Evolutionary conservation across 306 rosid genomes (phyloP).

Genomic region (Macrotyloma uniflorum): DNA sequence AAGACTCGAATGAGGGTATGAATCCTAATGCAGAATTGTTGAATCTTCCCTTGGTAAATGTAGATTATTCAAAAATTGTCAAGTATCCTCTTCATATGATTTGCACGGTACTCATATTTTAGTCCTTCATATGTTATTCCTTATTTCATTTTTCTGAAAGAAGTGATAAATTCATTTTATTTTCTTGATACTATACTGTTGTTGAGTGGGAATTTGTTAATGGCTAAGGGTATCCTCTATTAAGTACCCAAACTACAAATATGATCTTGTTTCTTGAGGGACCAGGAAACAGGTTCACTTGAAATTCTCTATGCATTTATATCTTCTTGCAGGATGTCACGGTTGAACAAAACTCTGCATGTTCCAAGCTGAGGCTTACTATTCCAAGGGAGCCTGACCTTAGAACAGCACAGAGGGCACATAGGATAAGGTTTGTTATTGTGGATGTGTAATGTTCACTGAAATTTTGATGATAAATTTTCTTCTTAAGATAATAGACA

Average conservation of each 20-base stretch:
- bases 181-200: background rate
- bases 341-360: slow-evolving; percentile 51
- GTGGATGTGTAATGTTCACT: slow-evolving; percentile 20
- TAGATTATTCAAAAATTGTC: slow-evolving; percentile 22
- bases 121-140: background rate
- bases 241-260: slow-evolving; percentile 23
- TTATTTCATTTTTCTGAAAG: background rate
- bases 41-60: slow-evolving; percentile 19
- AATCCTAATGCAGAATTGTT: slow-evolving; percentile 22
- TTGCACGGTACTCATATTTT: slow-evolving; percentile 1
- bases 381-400: slow-evolving; percentile 93
- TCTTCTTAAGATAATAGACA: slow-evolving; percentile 1
- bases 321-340: slow-evolving; percentile 60
- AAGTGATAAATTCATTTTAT: background rate
- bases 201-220: background rate
- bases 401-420: slow-evolving; percentile 85
- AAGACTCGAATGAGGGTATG: slow-evolving; percentile 77
- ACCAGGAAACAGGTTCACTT: slow-evolving; percentile 16
- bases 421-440: slow-evolving; percentile 73
- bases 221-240: slow-evolving; percentile 7
- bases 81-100: background rate
- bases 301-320: slow-evolving; percentile 31
- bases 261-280: background rate
- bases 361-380: slow-evolving; percentile 72
- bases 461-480: slow-evolving; percentile 25